Evolutionary conservation across 2,329 filamentous ascomycete species (phyloP).

Genomic region (Aspergillus pseudoglaucus): DNA sequence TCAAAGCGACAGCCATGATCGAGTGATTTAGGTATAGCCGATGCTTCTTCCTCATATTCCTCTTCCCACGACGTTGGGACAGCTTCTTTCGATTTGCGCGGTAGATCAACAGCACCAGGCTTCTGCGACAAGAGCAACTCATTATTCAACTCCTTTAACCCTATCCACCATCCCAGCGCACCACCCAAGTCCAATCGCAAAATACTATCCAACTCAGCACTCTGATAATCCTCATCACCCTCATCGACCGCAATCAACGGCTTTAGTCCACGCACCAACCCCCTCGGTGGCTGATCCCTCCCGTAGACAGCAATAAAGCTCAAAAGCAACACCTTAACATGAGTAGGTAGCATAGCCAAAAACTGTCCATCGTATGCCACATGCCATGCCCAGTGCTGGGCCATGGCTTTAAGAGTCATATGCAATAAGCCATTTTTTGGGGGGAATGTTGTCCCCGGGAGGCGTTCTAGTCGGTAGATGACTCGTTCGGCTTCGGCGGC

Average conservation of each 20-base stretch:
- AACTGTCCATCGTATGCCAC: conserved; percentile 52
- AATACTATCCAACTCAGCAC: conserved; percentile 36
- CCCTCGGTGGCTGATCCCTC: conserved; percentile 32
- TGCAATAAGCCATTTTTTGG: conserved; percentile 43
- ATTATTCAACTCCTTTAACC: conserved; percentile 41
- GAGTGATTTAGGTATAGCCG: conserved; percentile 15
- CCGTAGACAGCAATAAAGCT: conserved; percentile 52
- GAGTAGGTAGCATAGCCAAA: conserved; percentile 45
- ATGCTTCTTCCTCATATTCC: conserved; percentile 9
- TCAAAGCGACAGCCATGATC: conserved; percentile 37
- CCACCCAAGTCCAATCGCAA: conserved; percentile 48
- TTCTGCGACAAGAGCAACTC: conserved; percentile 37
- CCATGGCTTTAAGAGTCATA: conserved; percentile 47
- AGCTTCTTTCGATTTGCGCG: conserved; percentile 6
- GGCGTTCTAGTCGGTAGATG: conserved; percentile 29
- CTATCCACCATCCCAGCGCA: conserved; percentile 44
- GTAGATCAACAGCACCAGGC: not conserved
- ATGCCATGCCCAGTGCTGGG: conserved; percentile 51
- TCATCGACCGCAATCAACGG: conserved; percentile 38
- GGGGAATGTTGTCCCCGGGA: conserved; percentile 37
- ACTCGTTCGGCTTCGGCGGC: conserved; percentile 13
- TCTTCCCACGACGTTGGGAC: conserved; percentile 40
- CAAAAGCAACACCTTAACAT: conserved; percentile 48
- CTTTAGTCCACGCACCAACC: conserved; percentile 40
- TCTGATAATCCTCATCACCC: conserved; percentile 3